Base-by-base conservation (phyloP, 164 flowering plant species). In the Stephania yunnanensis region DNA sequence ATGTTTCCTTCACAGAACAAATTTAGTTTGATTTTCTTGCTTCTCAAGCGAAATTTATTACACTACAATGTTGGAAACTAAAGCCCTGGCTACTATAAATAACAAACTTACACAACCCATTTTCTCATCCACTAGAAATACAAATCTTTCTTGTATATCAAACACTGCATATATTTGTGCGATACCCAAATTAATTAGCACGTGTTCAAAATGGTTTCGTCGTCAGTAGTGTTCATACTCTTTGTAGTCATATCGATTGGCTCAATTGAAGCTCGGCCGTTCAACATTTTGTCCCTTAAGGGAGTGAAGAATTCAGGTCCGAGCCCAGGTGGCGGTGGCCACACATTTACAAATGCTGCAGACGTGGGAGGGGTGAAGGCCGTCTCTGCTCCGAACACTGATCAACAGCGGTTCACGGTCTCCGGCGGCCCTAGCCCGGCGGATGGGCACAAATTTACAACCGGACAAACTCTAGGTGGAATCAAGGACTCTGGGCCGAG, bases 301-400 rank as follows among this genome's bases (percentile, higher is more conserved):
- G 79, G 48, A 19, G 75, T 79, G 48, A 81, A 78, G 67, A 78
- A 58, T 9, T 71, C 75, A 4, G 81, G 85, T 48, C 83, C 83
- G 19, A 83, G 85, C 52, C n/a, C 69, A 6, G 79, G 80, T 36
- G 80, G 50, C 3, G 63, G 30, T 65, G 84, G 76, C 45, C 81
- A 80, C 52, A 52, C 0, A 2, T 76, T 63, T 66, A 10, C 66
- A 8, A 31, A 76, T 30, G 45, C 29, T 25, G 55, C 68, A 6
- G 67, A 44, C n/a, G 29, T 67, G 0, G 78, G 31, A 48, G 78
- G 20, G 30, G 48, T 77, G 61, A 80, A 61, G 65, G 71, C 42
- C 42, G 42, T 73, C 70, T 71, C 81, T 0, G 78, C 78, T 46
- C 85, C 83, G 29, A 75, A 79, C 64, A 46, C 80, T 4, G 50